A percentile compares a stretch with the other conserved stretches of the same genome.
Conservation (phyloP, 1,284 basidiomycete genomes). For the Ganoderma lingzhi region DNA sequence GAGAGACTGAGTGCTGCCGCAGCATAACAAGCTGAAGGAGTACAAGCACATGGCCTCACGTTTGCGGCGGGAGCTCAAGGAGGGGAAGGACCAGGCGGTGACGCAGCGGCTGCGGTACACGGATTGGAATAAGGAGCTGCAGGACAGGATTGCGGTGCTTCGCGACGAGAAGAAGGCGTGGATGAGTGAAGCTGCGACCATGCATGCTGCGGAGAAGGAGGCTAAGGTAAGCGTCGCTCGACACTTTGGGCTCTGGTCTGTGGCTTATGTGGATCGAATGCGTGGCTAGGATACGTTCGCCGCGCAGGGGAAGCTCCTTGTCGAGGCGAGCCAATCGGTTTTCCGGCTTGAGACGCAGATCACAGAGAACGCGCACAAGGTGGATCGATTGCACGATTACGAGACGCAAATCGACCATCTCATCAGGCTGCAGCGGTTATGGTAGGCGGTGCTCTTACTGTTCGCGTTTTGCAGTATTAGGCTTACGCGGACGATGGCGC, state of each 20-base stretch:
- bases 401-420: conserved; percentile 79
- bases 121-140: conserved; percentile 77
- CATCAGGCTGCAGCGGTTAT: conserved; percentile 71
- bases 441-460: conserved; percentile 50
- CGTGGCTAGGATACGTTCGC: conserved; percentile 64
- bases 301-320: conserved; percentile 73
- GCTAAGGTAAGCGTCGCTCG: conserved; percentile 53
- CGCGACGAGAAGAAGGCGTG: conserved; percentile 75
- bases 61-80: conserved; percentile 68
- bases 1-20: conserved; percentile 12
- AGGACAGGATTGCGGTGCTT: conserved; percentile 70
- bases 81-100: conserved; percentile 70
- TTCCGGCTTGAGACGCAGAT: conserved; percentile 70
- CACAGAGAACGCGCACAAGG: conserved; percentile 77
- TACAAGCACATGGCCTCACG: conserved; percentile 70
- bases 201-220: conserved; percentile 73
- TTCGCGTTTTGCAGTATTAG: background rate
- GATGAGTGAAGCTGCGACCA: conserved; percentile 64
- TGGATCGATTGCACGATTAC: conserved; percentile 76
- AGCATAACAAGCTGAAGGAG: conserved; percentile 82
- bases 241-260: too few species aligned
- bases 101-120: conserved; percentile 71
- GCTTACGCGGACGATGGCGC: conserved; percentile 1
- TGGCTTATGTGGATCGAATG: background rate
- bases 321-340: conserved; percentile 64